These are phyloP conservation scores for Penicillium digitatum DNA, from an alignment of 2,329 filamentous ascomycete species.

Conservation along the genomic window DNA sequence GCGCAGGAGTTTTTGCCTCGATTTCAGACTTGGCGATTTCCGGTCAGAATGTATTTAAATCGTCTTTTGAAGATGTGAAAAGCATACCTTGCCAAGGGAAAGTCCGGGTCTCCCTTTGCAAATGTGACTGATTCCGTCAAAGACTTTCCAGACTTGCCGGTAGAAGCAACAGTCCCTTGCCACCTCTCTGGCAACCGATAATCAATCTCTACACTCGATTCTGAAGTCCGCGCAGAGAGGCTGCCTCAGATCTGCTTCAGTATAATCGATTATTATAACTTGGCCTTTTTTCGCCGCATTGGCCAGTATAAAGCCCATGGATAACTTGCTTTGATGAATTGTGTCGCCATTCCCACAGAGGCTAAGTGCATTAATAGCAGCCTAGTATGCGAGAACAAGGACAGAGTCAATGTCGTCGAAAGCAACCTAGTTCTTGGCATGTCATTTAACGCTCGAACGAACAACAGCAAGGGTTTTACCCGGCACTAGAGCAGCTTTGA, in stretches of 20 bases:
- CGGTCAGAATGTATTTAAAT: not conserved
- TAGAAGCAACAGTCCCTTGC: conserved; percentile 30
- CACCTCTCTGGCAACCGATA: conserved; percentile 27
- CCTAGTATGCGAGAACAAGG: conserved; percentile 28
- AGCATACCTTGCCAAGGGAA: conserved; percentile 27
- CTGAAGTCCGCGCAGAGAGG: conserved; percentile 25
- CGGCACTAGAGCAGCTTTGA: conserved; percentile 26
- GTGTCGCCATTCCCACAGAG: conserved; percentile 29
- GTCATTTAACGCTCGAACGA: conserved; percentile 35
- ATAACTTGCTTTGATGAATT: conserved; percentile 36
- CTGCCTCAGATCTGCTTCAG: conserved; percentile 26
- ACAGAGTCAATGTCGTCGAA: conserved; percentile 31
- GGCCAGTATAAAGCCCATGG: conserved; percentile 34
- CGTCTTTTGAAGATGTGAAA: not conserved
- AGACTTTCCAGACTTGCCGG: conserved; percentile 19
- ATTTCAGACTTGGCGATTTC: conserved; percentile 15
- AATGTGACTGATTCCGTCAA: conserved; percentile 25
- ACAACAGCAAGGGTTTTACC: conserved; percentile 26
- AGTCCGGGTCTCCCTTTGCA: conserved; percentile 30
- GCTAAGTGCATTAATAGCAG: conserved; percentile 30
- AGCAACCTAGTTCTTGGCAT: conserved; percentile 24
- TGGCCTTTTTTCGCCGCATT: conserved; percentile 32
- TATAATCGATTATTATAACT: conserved; percentile 33
- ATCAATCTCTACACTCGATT: conserved; percentile 28
- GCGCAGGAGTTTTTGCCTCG: conserved; percentile 19